Conservation (phyloP, 148 eudicot species). For the Polygonum maritimum region DNA sequence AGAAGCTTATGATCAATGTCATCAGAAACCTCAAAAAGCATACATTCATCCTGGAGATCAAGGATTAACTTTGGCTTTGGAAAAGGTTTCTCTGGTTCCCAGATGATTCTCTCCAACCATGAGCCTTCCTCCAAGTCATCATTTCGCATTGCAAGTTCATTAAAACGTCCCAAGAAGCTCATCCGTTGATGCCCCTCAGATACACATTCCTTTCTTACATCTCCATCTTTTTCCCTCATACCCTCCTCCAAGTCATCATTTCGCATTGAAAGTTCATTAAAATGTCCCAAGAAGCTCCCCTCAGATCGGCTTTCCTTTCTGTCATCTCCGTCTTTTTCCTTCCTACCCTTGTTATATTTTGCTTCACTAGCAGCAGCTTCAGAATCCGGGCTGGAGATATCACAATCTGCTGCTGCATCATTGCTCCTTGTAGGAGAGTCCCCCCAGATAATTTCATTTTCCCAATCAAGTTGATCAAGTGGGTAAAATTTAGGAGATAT, state of each 20-base stretch:
- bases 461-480: conserved; percentile 95
- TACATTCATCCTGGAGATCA: conserved; percentile 92
- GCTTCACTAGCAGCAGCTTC: conserved; percentile 23
- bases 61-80: conserved; percentile 69
- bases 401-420: conserved; percentile 50
- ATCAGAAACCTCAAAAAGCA: conserved; percentile 89
- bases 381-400: conserved; percentile 61
- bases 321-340: conserved; percentile 17
- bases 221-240: no score
- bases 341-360: not conserved
- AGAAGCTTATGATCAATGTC: conserved; percentile 51
- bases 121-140: conserved; percentile 73
- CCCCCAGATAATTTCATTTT: conserved; percentile 77
- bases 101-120: conserved; percentile 78
- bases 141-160: conserved; percentile 62
- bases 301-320: conserved; percentile 26
- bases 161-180: conserved; percentile 56
- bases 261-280: conserved; percentile 57
- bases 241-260: conserved; percentile 75
- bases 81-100: conserved; percentile 62
- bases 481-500: conserved; percentile 44
- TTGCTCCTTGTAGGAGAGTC: conserved; percentile 48
- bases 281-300: conserved; percentile 53
- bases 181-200: conserved; percentile 29
- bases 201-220: not conserved